phyloP scores from a whole-genome alignment of 1,284 basidiomycete genomes.

The Heterobasidion occidentale region DNA sequence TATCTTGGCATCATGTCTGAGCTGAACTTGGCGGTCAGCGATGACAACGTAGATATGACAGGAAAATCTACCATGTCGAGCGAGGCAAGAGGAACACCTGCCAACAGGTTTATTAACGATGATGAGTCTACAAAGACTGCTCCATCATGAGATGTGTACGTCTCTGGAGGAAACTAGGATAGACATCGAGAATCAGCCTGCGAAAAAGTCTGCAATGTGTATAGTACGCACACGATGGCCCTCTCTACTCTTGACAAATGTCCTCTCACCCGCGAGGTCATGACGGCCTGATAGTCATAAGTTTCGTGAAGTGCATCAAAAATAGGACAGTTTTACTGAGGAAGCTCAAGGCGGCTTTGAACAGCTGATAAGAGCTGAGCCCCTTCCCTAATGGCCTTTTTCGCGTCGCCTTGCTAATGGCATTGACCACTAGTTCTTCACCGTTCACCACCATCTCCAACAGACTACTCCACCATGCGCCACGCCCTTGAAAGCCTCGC shows the following conservation, averaged over 20 bases:
- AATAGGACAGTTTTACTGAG: constrained; percentile 35
- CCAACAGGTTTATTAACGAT: constrained; percentile 77
- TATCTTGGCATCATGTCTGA: constrained; percentile 67
- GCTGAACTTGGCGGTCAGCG: constrained; percentile 30
- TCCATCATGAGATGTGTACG: constrained; percentile 41
- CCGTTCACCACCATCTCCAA: constrained; percentile 70
- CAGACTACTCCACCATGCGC: constrained; percentile 64
- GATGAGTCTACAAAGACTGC: constrained; percentile 77
- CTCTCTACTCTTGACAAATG: constrained; percentile 9
- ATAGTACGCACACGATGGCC: constrained; percentile 7
- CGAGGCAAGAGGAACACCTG: constrained; percentile 64
- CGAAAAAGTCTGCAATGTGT: not conserved
- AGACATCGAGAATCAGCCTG: constrained; percentile 1
- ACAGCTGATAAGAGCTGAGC: constrained; percentile 82
- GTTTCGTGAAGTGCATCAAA: too few relatives aligned
- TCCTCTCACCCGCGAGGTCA: constrained; percentile 5
- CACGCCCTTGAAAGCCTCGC: constrained; percentile 59
- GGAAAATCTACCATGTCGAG: constrained; percentile 53
- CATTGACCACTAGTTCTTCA: constrained; percentile 38
- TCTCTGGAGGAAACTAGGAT: constrained; percentile 45
- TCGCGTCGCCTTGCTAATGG: not conserved
- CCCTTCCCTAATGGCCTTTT: constrained; percentile 57
- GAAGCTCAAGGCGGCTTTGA: constrained; percentile 76
- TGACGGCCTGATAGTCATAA: constrained; percentile 5
- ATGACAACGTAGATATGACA: not conserved